These are phyloP conservation scores for Suhomyces bokatorum DNA, from an alignment of 1,139 yeast species.

Conservation along the genomic window DNA sequence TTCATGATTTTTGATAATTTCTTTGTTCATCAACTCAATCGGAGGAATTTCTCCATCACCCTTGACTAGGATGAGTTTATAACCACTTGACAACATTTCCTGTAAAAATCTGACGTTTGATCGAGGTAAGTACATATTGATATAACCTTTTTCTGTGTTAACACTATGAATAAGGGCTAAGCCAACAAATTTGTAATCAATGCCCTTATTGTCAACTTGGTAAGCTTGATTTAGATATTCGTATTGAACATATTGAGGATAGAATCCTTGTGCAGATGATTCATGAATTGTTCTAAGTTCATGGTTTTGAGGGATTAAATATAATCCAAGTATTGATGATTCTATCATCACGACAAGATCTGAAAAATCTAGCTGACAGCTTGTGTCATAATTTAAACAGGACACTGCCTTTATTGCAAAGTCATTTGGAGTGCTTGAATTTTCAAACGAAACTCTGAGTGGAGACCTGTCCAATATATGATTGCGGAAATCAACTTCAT, in stretches of 20 bases:
- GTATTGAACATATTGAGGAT: neutral
- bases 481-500: conserved; percentile 43
- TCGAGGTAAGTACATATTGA: conserved; percentile 63
- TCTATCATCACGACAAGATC: conserved; percentile 52
- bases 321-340: conserved; percentile 54
- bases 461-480: conserved; percentile 55
- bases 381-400: conserved; percentile 33
- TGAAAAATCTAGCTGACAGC: conserved; percentile 26
- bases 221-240: conserved; percentile 6
- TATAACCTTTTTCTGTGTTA: conserved; percentile 34
- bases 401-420: conserved; percentile 42
- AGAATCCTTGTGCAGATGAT: too few species aligned
- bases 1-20: conserved; percentile 18
- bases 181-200: conserved; percentile 28
- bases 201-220: neutral
- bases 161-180: conserved; percentile 64
- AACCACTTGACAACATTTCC: conserved; percentile 20
- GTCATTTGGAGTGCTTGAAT: conserved; percentile 14
- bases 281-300: too few species aligned
- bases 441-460: conserved; percentile 45
- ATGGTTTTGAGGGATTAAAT: conserved; percentile 22
- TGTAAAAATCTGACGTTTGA: conserved; percentile 17
- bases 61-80: conserved; percentile 51
- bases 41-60: conserved; percentile 61
- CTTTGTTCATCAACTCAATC: conserved; percentile 34